Percentiles rank a stretch among this genome's conserved stretches.
Conservation (phyloP, 163 green algal genomes). For the Prototheca cutis region DNA sequence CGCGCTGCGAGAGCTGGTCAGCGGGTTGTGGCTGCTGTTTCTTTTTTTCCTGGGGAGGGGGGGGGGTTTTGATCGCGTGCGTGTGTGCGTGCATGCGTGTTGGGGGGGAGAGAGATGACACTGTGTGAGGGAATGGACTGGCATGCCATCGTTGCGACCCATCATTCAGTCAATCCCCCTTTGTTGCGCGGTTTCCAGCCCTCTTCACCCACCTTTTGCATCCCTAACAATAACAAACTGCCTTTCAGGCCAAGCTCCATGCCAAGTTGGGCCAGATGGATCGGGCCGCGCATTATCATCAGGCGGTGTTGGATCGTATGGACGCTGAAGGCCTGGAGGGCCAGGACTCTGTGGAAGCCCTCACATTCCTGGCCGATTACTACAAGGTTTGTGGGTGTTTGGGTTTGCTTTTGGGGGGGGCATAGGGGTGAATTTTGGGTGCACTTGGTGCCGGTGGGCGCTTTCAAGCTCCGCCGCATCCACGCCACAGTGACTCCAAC, state of each 20-base stretch:
- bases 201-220: neutral
- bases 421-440: no score
- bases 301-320: constrained; percentile 57
- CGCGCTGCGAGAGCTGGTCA: constrained; percentile 42
- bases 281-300: constrained; percentile 62
- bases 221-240: neutral
- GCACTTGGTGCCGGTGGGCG: no score
- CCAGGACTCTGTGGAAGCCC: constrained; percentile 60
- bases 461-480: no score
- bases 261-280: constrained; percentile 36
- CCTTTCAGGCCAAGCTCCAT: constrained; percentile 57
- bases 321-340: constrained; percentile 40
- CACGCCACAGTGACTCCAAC: no score
- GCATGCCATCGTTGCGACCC: no score
- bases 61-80: no score
- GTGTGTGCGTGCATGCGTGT: no score
- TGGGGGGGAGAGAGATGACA: neutral
- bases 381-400: constrained; percentile 61
- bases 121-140: neutral
- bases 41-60: no score
- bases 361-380: constrained; percentile 70
- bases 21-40: no score
- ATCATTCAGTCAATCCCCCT: no score
- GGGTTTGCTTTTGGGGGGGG: no score
- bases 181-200: no score